Base-by-base conservation (phyloP, 2,329 filamentous ascomycete species). In the Periglandula ipomoeae region DNA sequence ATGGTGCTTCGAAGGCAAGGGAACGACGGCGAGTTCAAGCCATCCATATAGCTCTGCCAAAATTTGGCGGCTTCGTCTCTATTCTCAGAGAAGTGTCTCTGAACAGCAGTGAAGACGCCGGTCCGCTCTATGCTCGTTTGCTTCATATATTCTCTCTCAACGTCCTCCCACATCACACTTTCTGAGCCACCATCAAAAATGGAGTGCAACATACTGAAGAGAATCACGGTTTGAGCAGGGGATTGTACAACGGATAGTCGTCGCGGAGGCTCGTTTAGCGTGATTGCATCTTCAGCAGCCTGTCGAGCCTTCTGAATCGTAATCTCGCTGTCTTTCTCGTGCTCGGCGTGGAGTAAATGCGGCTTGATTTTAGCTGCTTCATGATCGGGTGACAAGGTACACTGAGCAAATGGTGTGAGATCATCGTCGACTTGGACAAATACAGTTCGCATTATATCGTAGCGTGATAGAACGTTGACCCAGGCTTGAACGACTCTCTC, bases 161-260 rank as follows among this genome's bases (percentile, higher is more conserved):
- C 61, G 43, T 67, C 64, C 22, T 58, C 51, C 6, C 66, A 53
- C 5, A 67, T 59, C 5, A 65, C 52, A 42, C 65, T 56, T 35
- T 65, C 40, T 1, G 65, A 67, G 3, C 61, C 63, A 39, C 64
- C 65, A 40, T 67, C 64, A 40, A 65, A 66, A 13, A 67, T 61
- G 22, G 64, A 65, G 51, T 67, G 65, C 19, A 65, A 63, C 50
- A 66, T 59, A 52, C 63, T 61, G 24, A 66, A 50, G n/a, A 65
- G 47, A 9, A 65, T 40, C n/a, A 43, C 15, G 10, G 45, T 35
- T 17, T 48, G 30, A n/a, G 44, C 35, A 45, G 34, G n/a, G 4
- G 47, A 19, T 26, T 50, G 35, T 20, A 52, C 19, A 5, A 39
- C 37, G 3, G 37, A 39, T 11, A 39, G 19, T 11, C 37, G 37